Base-by-base conservation (phyloP, 148 eudicot species). In the Amaranthus palmeri region DNA sequence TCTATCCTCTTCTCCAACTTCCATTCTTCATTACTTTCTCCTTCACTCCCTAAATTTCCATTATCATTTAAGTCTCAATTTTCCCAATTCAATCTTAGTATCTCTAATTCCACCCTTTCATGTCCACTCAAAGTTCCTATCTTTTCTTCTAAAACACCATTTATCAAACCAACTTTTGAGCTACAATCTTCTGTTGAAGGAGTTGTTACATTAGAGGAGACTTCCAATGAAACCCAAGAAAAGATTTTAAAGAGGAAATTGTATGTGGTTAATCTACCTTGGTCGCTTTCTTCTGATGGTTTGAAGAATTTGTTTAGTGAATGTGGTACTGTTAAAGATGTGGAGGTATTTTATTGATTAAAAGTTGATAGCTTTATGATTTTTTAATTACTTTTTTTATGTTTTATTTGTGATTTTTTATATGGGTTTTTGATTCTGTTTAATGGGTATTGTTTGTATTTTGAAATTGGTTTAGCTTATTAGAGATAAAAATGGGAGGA, bases 231-330 rank as follows among this genome's bases (percentile, higher is more conserved):
- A 72, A 54, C 73, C 79, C 79, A 54, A 55, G 65, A 81, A 40
- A 14, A 48, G 10, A 54, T 79, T 41, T 77, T 72, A 40, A 86
- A 74, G 73, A 86, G 81, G 72, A 92, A 92, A 85, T 91, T 92
- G 36, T 88, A 82, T 72, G 90, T 89, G 69, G 78, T 81, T n/a
- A 87, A 89, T 81, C 80, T 92, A 79, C 96, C 96, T 0, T 89
- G 92, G 92, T 79, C 88, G 65, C 76, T 70, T 46, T 73, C 89
- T 70, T 81, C 85, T 72, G 81, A 72, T n/a, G 96, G 86, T 67
- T 78, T 92, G 61, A 92, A 87, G 84, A 85, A 76, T 25, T 55
- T 81, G 14, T 89, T 92, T 45, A 88, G 86, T 68, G 86, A 86
- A 70, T 89, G 87, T 80, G 97, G 97, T 12, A 76, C 84, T 74